Base-by-base conservation (phyloP, 148 eudicot genomes). In the Salicornia ramosissima region DNA sequence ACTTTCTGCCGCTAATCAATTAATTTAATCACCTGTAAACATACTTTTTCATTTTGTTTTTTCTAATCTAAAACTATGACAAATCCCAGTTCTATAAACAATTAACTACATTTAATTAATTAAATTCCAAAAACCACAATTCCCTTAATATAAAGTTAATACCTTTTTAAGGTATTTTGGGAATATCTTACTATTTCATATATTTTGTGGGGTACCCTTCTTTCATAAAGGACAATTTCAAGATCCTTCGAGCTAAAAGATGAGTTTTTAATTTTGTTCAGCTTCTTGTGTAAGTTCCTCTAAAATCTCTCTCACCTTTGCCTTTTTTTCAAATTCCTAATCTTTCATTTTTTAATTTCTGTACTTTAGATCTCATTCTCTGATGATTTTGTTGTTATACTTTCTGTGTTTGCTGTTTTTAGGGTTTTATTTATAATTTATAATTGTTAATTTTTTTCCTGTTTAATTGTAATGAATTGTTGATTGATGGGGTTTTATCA, bases 331-430 rank as follows among this genome's bases (percentile, higher is more conserved):
- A 33, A 21, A 45, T 76, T 36, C n/a, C n/a, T 69, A 51, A 53
- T 63, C 31, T 18, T 68, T 68, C 15, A 30, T 58, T 13, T 55
- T 30, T 75, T 66, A 25, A 47, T 15, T 10, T 65, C 60, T 70
- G 58, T 13, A 45, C 15, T 55, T 76, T 40, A 66, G 68, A 77
- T 77, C 75, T 65, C 9, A 52, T 58, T 47, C 49, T 64, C 61
- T 50, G 29, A 25, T 33, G 11, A 14, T 45, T 33, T 22, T 59
- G 30, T 26, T 10, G 29, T 49, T 67, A 11, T 1, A 16, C 15
- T 2, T 10, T 53, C 15, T 52, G 45, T 2, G 18, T 53, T 22
- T 52, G 45, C 24, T 8, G 4, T 26, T 67, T 67, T n/a, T 12
- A 24, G 25, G 54, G 54, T 74, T 56, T 33, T 21, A 16, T n/a